Percentiles rank a stretch among this genome's conserved stretches.
phyloP scores from a whole-genome alignment of 192 early-diverging fungal species.

The Coemansia sp. region DNA sequence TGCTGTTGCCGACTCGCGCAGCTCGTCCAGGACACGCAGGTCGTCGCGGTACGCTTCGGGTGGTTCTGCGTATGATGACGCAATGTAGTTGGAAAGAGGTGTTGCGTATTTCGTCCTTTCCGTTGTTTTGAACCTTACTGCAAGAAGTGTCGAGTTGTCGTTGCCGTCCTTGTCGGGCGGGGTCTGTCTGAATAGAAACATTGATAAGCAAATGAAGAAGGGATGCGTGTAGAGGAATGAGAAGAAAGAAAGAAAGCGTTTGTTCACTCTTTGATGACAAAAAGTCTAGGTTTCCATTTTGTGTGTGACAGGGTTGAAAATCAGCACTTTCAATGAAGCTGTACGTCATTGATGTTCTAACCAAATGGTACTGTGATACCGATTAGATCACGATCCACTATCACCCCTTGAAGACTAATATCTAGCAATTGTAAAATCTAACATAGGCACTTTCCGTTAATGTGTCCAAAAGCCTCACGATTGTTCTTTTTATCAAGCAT shows the following conservation, averaged over 20 bases:
- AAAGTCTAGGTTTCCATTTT: no score
- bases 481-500: no score
- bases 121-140: constrained; percentile 43
- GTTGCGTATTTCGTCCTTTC: constrained; percentile 33
- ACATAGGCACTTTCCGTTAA: no score
- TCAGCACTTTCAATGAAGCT: no score
- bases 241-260: not conserved
- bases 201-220: constrained; percentile 2
- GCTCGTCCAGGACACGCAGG: constrained; percentile 76
- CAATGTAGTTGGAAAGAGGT: constrained; percentile 68
- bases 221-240: not conserved
- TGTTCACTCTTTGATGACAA: no score
- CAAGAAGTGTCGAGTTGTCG: constrained; percentile 35
- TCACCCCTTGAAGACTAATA: no score
- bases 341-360: no score
- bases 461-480: no score
- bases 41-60: constrained; percentile 84
- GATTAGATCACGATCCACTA: no score
- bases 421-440: no score
- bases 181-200: constrained; percentile 39
- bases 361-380: no score
- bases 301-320: no score
- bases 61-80: constrained; percentile 78
- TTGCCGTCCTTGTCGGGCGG: constrained; percentile 31
- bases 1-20: constrained; percentile 69